Percentiles rank a stretch among this genome's conserved stretches.
These are phyloP conservation scores for Sarocladium kiliense DNA, from an alignment of 2,329 filamentous ascomycete species.

Conservation along the genomic window DNA sequence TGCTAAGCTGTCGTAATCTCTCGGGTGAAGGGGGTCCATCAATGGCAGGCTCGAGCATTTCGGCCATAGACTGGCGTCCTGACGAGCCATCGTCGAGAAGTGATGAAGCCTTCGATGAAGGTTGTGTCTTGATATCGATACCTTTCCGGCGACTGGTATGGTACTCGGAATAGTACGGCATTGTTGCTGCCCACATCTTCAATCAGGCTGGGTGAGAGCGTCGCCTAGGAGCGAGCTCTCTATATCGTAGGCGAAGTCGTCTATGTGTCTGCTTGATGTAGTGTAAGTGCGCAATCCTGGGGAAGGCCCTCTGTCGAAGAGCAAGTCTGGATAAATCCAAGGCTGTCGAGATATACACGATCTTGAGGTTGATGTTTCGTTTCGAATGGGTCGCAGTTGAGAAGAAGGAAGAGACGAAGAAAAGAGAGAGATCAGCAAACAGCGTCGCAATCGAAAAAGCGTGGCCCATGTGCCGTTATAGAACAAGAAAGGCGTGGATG, in stretches of 20 bases:
- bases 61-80: neutral
- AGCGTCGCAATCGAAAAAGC: conserved; percentile 1
- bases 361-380: neutral
- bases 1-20: conserved; percentile 51
- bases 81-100: conserved; percentile 1
- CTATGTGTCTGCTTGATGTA: neutral
- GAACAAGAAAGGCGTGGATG: conserved; percentile 3
- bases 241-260: too few species aligned
- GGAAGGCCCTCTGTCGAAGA: too few species aligned
- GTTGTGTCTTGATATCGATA: conserved; percentile 5
- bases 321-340: too few species aligned
- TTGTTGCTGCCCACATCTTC: conserved; percentile 9
- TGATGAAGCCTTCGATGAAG: neutral
- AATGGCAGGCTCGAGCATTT: conserved; percentile 52
- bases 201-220: neutral
- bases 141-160: neutral
- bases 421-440: conserved; percentile 1
- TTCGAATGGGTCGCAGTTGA: neutral
- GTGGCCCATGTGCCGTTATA: conserved; percentile 4
- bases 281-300: neutral
- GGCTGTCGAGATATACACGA: too few species aligned
- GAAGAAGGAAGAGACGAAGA: neutral
- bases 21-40: conserved; percentile 58
- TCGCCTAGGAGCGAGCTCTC: conserved; percentile 2
- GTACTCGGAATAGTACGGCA: conserved; percentile 9